These are phyloP conservation scores for Daedaleopsis nitida DNA, from an alignment of 768 basidiomycete genomes.

Conservation along the genomic window DNA sequence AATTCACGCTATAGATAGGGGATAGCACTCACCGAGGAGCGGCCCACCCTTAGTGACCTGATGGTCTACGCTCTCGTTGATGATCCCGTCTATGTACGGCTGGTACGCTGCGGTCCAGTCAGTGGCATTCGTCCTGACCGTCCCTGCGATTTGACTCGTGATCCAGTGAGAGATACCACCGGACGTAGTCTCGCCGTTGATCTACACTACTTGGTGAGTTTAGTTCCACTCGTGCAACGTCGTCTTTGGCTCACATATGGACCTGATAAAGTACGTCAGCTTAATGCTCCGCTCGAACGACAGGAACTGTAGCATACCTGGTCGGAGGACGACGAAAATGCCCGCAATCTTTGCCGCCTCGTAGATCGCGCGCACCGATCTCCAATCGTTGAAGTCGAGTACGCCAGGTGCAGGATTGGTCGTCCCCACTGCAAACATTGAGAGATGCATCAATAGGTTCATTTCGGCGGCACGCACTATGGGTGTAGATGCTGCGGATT, in stretches of 20 bases:
- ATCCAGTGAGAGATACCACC: slow-evolving; percentile 75
- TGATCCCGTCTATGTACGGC: slow-evolving; percentile 69
- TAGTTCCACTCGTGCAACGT: too few relatives aligned
- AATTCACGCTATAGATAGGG: neutral
- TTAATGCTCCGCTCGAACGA: neutral
- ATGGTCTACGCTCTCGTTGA: slow-evolving; percentile 57
- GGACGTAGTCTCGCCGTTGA: slow-evolving; percentile 82
- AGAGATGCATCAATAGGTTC: neutral
- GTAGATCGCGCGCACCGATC: slow-evolving; percentile 68
- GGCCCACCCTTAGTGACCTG: slow-evolving; percentile 76
- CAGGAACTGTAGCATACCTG: slow-evolving; percentile 47
- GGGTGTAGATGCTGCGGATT: slow-evolving; percentile 56
- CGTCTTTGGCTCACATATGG: neutral
- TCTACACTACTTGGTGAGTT: slow-evolving; percentile 35
- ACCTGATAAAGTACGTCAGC: neutral
- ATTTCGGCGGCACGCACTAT: slow-evolving; percentile 43
- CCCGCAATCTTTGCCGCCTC: slow-evolving; percentile 76
- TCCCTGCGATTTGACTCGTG: slow-evolving; percentile 65
- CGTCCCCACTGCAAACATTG: slow-evolving; percentile 45
- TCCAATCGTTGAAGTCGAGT: slow-evolving; percentile 71
- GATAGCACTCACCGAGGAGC: slow-evolving; percentile 54
- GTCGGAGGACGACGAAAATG: slow-evolving; percentile 78
- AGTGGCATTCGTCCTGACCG: slow-evolving; percentile 69
- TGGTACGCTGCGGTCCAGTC: slow-evolving; percentile 74
- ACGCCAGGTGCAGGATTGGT: slow-evolving; percentile 75